These are phyloP conservation scores for Aspergillus nomiae DNA, from an alignment of 2,329 filamentous ascomycete genomes.

Conservation along the genomic window DNA sequence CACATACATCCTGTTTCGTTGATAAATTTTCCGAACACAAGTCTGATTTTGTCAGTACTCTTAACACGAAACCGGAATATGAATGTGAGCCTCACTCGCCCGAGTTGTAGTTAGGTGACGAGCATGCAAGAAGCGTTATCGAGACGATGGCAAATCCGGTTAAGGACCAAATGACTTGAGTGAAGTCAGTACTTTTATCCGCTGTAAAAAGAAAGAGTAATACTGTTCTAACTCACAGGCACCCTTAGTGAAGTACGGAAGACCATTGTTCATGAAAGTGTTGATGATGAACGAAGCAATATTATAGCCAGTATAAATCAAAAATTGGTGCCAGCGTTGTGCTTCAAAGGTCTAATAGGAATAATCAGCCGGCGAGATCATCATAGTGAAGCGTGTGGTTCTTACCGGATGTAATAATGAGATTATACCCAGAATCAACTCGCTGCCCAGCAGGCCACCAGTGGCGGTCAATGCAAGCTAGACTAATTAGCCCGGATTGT, in stretches of 20 bases:
- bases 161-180: slow-evolving; percentile 65
- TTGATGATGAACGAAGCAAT: slow-evolving; percentile 65
- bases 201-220: not conserved
- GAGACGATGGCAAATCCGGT: slow-evolving; percentile 69
- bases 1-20: slow-evolving; percentile 64
- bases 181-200: not conserved
- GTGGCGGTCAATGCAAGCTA: slow-evolving; percentile 64
- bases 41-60: slow-evolving; percentile 26
- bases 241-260: slow-evolving; percentile 67
- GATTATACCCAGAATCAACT: slow-evolving; percentile 67
- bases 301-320: slow-evolving; percentile 69
- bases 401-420: slow-evolving; percentile 58
- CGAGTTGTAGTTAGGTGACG: slow-evolving; percentile 65
- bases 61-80: too few relatives aligned
- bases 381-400: not conserved
- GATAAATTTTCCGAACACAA: slow-evolving; percentile 65
- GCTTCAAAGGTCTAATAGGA: slow-evolving; percentile 49
- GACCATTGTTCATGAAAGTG: slow-evolving; percentile 61
- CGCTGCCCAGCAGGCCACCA: slow-evolving; percentile 66
- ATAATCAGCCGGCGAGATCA: not conserved
- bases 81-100: slow-evolving; percentile 54
- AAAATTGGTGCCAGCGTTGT: slow-evolving; percentile 70
- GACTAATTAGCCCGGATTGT: slow-evolving; percentile 20
- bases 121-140: slow-evolving; percentile 68
- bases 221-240: slow-evolving; percentile 49